Percentiles rank a stretch among this genome's conserved stretches.
Evolutionary conservation across 2,329 filamentous ascomycete species (phyloP).

Genomic region (Pseudocercospora fuligena): DNA sequence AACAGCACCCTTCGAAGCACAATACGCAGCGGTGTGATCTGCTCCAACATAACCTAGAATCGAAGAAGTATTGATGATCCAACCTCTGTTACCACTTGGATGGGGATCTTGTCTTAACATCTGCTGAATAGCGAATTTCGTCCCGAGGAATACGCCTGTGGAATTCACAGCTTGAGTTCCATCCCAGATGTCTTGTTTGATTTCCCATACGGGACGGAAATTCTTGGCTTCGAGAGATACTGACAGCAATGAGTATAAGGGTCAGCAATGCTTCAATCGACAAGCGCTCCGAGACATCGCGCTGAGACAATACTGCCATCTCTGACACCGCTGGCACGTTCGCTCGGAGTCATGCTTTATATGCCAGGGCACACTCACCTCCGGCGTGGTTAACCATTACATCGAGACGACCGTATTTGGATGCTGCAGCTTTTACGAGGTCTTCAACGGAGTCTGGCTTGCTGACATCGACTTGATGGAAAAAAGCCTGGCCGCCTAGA

Average conservation of each 20-base stretch:
- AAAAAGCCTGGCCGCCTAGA: constrained; percentile 42
- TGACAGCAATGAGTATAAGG: constrained; percentile 13
- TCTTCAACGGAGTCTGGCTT: constrained; percentile 31
- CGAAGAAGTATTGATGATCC: constrained; percentile 57
- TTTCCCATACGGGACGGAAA: constrained; percentile 28
- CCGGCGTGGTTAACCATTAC: constrained; percentile 27
- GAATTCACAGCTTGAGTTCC: constrained; percentile 44
- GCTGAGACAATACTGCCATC: too few species aligned
- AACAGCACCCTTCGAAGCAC: constrained; percentile 36
- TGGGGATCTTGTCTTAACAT: constrained; percentile 56
- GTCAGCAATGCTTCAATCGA: too few species aligned
- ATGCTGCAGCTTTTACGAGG: constrained; percentile 32
- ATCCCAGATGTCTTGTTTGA: constrained; percentile 27
- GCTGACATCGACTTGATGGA: constrained; percentile 43
- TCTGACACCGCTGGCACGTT: too few species aligned
- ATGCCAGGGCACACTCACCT: background rate
- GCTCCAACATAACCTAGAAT: constrained; percentile 52
- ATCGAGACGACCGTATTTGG: constrained; percentile 28
- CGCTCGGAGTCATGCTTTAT: too few species aligned
- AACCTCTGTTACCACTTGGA: constrained; percentile 50
- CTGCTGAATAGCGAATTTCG: constrained; percentile 54
- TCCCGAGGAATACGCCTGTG: constrained; percentile 48
- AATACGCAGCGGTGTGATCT: constrained; percentile 40
- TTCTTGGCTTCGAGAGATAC: constrained; percentile 27
- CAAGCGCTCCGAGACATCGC: too few species aligned